phyloP scores from a whole-genome alignment of 1,284 basidiomycete genomes.

The Sanghuangporus weigelae region DNA sequence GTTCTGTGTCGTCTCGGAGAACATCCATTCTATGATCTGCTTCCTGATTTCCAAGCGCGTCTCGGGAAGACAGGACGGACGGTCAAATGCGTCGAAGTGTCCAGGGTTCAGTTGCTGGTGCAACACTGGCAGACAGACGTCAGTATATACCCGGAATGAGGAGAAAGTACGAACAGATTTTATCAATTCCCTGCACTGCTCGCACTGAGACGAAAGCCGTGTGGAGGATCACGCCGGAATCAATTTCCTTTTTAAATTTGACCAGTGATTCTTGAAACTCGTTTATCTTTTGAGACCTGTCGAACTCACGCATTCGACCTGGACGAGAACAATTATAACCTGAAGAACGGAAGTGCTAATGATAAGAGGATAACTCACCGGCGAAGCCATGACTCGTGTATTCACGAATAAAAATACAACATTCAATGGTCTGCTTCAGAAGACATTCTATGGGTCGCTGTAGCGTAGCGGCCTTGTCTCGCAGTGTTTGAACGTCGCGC shows the following conservation, averaged over 20 bases:
- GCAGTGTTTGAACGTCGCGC: not conserved
- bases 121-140: not conserved
- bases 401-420: not conserved
- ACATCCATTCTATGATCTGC: not conserved
- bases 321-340: not conserved
- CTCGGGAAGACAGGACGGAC: constrained; percentile 4
- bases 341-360: not conserved
- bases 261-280: not conserved
- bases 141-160: not conserved
- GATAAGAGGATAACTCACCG: not conserved
- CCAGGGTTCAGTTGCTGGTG: not conserved
- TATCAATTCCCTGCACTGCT: not conserved
- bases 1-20: constrained; percentile 1
- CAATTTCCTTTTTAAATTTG: not conserved
- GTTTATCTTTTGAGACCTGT: not conserved
- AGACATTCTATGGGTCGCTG: not conserved
- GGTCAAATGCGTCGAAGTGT: not conserved
- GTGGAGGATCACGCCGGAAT: not conserved
- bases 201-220: not conserved
- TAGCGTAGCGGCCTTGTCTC: not conserved
- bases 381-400: not conserved
- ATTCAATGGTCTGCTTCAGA: not conserved
- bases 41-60: not conserved
- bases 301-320: not conserved
- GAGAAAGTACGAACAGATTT: not conserved